phyloP scores from a whole-genome alignment of 768 basidiomycete species.

The Amanita pallidorosea region DNA sequence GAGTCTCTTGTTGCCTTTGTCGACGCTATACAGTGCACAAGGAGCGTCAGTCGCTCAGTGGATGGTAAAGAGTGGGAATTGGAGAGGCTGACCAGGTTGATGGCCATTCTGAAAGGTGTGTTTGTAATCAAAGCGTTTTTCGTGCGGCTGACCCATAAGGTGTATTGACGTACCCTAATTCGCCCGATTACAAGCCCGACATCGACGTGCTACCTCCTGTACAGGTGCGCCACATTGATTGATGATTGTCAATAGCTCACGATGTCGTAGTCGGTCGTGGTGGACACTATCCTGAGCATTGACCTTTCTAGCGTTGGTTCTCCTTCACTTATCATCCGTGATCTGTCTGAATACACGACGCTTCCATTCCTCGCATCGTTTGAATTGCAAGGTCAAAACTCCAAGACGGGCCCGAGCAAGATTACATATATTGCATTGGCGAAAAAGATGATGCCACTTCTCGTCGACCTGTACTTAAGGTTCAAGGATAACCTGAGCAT shows the following conservation, averaged over 20 bases:
- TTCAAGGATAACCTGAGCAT: slow-evolving; percentile 53
- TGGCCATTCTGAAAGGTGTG: slow-evolving; percentile 69
- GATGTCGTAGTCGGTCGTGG: slow-evolving; percentile 46
- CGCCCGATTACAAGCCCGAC: slow-evolving; percentile 84
- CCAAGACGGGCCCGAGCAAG: slow-evolving; percentile 36
- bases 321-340: slow-evolving; percentile 67
- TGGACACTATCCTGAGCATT: slow-evolving; percentile 59
- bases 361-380: slow-evolving; percentile 83
- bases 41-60: slow-evolving; percentile 35
- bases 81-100: slow-evolving; percentile 52
- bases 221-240: slow-evolving; percentile 39
- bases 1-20: slow-evolving; percentile 80
- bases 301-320: slow-evolving; percentile 52
- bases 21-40: slow-evolving; percentile 53
- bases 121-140: background rate
- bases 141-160: slow-evolving; percentile 25
- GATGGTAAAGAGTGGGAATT: slow-evolving; percentile 57
- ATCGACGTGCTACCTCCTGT: slow-evolving; percentile 73
- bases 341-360: slow-evolving; percentile 77
- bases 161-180: slow-evolving; percentile 68
- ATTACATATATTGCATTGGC: slow-evolving; percentile 86
- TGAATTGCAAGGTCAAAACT: slow-evolving; percentile 35
- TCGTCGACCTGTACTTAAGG: slow-evolving; percentile 65
- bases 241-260: background rate
- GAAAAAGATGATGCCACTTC: slow-evolving; percentile 78